Conservation (phyloP, 1,139 yeast genomes). For the Suhomyces yuchorum region DNA sequence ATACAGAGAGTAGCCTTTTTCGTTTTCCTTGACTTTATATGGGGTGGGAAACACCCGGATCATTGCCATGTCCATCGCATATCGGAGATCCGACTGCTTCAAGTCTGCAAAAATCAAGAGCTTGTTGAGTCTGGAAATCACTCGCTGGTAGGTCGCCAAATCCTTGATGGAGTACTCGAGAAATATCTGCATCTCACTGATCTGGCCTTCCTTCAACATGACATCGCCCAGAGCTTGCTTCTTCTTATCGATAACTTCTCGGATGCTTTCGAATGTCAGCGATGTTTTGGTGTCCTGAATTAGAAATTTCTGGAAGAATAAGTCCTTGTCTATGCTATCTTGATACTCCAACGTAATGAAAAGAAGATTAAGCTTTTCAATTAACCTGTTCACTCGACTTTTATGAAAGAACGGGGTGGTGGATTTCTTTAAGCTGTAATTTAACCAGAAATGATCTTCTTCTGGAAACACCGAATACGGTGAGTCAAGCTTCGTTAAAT, state of each 20-base stretch:
- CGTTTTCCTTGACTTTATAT: background rate
- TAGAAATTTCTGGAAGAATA: constrained; percentile 48
- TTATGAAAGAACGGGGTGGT: constrained; percentile 39
- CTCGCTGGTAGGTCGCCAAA: constrained; percentile 34
- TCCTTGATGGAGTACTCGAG: constrained; percentile 56
- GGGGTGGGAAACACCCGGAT: background rate
- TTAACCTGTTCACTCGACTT: constrained; percentile 47
- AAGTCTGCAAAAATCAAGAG: constrained; percentile 43
- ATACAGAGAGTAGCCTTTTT: constrained; percentile 18
- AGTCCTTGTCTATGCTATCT: constrained; percentile 25
- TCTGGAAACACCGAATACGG: constrained; percentile 45
- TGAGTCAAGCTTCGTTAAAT: constrained; percentile 35
- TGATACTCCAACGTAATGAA: constrained; percentile 41
- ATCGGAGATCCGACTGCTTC: constrained; percentile 46
- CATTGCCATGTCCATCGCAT: constrained; percentile 23
- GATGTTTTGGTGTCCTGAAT: constrained; percentile 16
- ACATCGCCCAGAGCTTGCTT: constrained; percentile 26
- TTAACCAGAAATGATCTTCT: constrained; percentile 39
- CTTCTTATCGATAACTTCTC: constrained; percentile 25
- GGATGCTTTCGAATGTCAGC: constrained; percentile 41
- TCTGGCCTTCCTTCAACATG: constrained; percentile 27
- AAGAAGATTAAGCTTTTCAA: constrained; percentile 50
- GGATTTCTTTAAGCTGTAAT: constrained; percentile 30
- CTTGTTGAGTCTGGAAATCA: constrained; percentile 44
- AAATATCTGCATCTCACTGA: constrained; percentile 58